Evolutionary conservation across 2,329 filamentous ascomycete genomes (phyloP), one percentile per base, ranked within the genome.

Genomic region (Ascochyta viciae-villosae): DNA sequence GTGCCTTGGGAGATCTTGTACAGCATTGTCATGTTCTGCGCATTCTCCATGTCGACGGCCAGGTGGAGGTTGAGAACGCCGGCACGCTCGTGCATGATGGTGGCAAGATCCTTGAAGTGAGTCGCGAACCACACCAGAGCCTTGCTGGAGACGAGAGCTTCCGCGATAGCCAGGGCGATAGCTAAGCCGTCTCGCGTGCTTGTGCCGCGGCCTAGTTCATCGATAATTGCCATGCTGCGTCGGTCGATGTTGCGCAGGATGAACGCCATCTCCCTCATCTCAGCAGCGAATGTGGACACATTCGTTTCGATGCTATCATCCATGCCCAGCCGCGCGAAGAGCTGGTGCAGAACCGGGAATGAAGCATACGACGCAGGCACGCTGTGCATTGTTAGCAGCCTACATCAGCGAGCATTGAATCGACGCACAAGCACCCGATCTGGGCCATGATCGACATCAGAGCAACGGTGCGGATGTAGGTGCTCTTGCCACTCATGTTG

Each of bases 401-500:
- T 5, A 3, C 5, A 37, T n/a, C 8, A 4, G 35, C 5, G n/a
- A 13, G 5, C 29, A 9, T 19, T 0, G 19, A 38, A 3, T 4
- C 10, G 38, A 26, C 61, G 19, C 59, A 74, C 72, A 96, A 98
- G 65, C 87, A 90, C 3, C 93, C 94, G 47, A 97, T 87, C 68
- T 99, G 95, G 0, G 92, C 92, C 92, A 99, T 97, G 54, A 99
- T 87, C 40, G 90, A 87, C 70, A 96, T 86, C 29, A 99, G 79
- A 0, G 94, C 91, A 23, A 96, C 82, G 1, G 90, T 89, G 45
- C 92, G 87, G 60, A 98, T 96, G 69, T 97, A 98, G 0, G 93
- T 99, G 61, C 90, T 96, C 74, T 98, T 99, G 0, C 73, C 95
- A 65, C 92, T 96, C 95, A 99, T 99, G 67, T 99, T 99, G 73